Conservation (phyloP, 345 rosid species). For the Litchi chinensis region DNA sequence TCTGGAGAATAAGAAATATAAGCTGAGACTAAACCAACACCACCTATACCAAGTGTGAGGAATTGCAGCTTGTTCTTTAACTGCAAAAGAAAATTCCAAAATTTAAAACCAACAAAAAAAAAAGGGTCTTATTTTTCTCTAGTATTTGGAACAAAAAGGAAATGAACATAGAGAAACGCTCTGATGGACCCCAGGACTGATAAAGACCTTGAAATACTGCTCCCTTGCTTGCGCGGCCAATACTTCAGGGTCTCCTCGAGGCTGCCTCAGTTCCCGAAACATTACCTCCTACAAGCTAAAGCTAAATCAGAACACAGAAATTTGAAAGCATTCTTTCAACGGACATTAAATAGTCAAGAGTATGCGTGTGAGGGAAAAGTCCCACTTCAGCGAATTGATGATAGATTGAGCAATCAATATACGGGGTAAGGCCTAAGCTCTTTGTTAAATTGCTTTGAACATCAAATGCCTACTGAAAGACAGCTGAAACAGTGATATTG, state of each 20-base stretch:
- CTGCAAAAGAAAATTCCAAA: conserved; percentile 50
- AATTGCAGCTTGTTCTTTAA: conserved; percentile 69
- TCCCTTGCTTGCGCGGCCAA: conserved; percentile 82
- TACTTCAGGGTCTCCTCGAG: conserved; percentile 74
- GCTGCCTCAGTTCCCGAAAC: conserved; percentile 61
- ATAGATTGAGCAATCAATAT: background rate
- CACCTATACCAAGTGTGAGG: conserved; percentile 76
- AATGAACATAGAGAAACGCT: background rate
- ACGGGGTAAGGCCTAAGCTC: background rate
- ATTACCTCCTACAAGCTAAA: conserved; percentile 57
- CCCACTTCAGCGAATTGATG: background rate
- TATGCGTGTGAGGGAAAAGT: background rate
- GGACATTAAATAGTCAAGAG: background rate
- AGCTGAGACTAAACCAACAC: conserved; percentile 84
- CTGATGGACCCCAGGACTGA: conserved; percentile 11
- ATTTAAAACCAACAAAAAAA: background rate
- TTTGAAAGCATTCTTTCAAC: conserved; percentile 13
- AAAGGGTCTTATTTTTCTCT: background rate
- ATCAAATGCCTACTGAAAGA: background rate
- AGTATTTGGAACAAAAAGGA: background rate
- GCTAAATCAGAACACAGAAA: conserved; percentile 24
- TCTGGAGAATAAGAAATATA: conserved; percentile 84
- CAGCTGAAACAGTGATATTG: background rate
- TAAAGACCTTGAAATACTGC: conserved; percentile 70
- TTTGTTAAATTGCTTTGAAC: background rate